Base-by-base conservation (phyloP, 148 eudicot species). In the Rhododendron molle region DNA sequence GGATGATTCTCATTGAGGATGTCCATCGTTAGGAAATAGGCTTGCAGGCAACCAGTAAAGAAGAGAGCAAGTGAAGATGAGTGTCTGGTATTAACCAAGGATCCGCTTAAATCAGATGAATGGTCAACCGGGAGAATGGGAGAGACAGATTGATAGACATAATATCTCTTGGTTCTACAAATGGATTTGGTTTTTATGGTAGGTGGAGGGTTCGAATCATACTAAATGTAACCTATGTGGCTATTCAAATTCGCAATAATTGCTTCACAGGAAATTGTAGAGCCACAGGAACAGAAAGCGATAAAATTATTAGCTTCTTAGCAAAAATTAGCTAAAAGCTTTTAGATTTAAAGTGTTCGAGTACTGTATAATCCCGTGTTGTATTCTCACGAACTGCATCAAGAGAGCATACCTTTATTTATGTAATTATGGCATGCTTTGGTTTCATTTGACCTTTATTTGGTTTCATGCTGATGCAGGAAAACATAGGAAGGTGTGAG, bases 401-500 rank as follows among this genome's bases (percentile, higher is more conserved):
- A 71, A 71, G 38, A 4, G 38, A 71, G 36, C 73, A 71, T 6
- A 71, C 38, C 36, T 67, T 67, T 67, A 28, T 26, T 28, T 67
- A 23, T 62, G 69, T n/a, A 71, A 28, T 28, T 71, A 30, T 71
- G 16, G 18, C 36, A 1, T 71, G 36, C 36, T 60, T 65, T 74
- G 69, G 74, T 50, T 83, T 83, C 30, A 20, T 15, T 80, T 83
- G 43, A 62, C 79, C 18, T 69, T 78, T 85, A 76, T 49, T 67
- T 74, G 76, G 76, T 50, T 83, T 83, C n/a, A n/a, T 15, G 77
- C 30, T 91, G 60, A 82, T 88, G 72, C 93, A 97, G 99, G 98
- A 97, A 82, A 92, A 92, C 88, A 84, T 89, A 83, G 95, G 95
- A 71, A 91, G 91, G 87, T 91, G 90, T 20, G 98, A 97, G 90